These are phyloP conservation scores for Candida sp. DNA, from an alignment of 1,139 yeast genomes.

Conservation along the genomic window DNA sequence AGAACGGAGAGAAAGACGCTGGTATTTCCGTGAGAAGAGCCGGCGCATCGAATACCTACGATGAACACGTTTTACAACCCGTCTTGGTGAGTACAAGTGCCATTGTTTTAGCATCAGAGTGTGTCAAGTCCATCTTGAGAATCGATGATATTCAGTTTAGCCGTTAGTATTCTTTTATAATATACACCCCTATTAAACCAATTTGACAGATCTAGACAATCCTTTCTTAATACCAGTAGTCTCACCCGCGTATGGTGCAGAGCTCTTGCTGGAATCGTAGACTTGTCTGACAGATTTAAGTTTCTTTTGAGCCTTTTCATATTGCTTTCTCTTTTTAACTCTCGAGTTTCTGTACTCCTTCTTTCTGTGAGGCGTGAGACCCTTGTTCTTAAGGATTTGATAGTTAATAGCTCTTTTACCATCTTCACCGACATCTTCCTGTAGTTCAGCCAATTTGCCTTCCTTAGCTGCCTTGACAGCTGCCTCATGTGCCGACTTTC, in stretches of 20 bases:
- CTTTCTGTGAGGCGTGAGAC: conserved; percentile 90
- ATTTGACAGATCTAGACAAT: conserved; percentile 82
- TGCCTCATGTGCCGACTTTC: conserved; percentile 67
- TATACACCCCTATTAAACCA: conserved; percentile 34
- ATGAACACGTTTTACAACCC: conserved; percentile 97
- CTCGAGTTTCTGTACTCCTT: conserved; percentile 96
- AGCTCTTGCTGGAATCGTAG: conserved; percentile 67
- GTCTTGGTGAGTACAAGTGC: conserved; percentile 95
- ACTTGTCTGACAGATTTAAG: conserved; percentile 90
- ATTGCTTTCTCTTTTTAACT: conserved; percentile 98
- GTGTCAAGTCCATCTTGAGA: conserved; percentile 93
- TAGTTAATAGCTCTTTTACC: conserved; percentile 96
- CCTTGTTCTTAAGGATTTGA: conserved; percentile 94
- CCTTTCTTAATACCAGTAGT: conserved; percentile 98
- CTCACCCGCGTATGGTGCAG: conserved; percentile 93
- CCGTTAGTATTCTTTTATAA: conserved; percentile 22
- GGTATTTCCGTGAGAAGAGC: conserved; percentile 96
- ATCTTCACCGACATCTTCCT: conserved; percentile 68
- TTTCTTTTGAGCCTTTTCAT: conserved; percentile 94
- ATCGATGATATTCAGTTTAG: conserved; percentile 89
- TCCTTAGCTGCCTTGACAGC: conserved; percentile 86
- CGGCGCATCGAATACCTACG: conserved; percentile 89
- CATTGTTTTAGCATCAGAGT: conserved; percentile 91
- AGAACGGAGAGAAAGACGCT: conserved; percentile 89
- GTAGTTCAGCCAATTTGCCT: conserved; percentile 77